Conservation (phyloP, 2,329 filamentous ascomycete species). For the Graphiopsis chlorocephala region DNA sequence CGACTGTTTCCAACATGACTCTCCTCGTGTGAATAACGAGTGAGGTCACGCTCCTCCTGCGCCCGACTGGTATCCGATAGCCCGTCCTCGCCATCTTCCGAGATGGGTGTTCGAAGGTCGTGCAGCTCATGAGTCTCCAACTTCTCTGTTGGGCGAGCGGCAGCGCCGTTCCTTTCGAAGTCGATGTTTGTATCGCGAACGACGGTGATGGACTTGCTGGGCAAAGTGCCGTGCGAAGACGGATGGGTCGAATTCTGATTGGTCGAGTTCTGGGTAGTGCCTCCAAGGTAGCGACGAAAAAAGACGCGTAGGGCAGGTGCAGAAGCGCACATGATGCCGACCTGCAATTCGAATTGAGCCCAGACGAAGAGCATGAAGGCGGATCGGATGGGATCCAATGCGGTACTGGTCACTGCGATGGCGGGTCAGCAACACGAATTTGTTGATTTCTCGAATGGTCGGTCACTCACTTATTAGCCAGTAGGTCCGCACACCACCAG, state of each 20-base stretch:
- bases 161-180: not conserved
- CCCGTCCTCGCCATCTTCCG: not conserved
- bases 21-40: constrained; percentile 10
- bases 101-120: not conserved
- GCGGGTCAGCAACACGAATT: constrained; percentile 7
- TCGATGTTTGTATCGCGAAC: not conserved
- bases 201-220: constrained; percentile 8
- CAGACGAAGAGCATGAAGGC: constrained; percentile 30
- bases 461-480: constrained; percentile 29
- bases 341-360: constrained; percentile 27
- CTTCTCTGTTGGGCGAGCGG: not conserved
- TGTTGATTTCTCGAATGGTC: not conserved
- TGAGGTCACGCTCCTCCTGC: not conserved
- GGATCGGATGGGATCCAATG: constrained; percentile 20
- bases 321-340: constrained; percentile 30
- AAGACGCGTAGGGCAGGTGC: constrained; percentile 29
- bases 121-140: not conserved
- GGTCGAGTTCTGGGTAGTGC: not conserved
- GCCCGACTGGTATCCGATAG: not conserved
- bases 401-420: constrained; percentile 21
- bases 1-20: not conserved
- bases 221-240: not conserved
- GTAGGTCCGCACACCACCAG: constrained; percentile 38
- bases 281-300: constrained; percentile 20
- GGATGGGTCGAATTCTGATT: not conserved